A percentile compares a stretch with the other conserved stretches of the same genome.
phyloP scores from a whole-genome alignment of 805 yeast species.

The Barnettozyma populi region DNA sequence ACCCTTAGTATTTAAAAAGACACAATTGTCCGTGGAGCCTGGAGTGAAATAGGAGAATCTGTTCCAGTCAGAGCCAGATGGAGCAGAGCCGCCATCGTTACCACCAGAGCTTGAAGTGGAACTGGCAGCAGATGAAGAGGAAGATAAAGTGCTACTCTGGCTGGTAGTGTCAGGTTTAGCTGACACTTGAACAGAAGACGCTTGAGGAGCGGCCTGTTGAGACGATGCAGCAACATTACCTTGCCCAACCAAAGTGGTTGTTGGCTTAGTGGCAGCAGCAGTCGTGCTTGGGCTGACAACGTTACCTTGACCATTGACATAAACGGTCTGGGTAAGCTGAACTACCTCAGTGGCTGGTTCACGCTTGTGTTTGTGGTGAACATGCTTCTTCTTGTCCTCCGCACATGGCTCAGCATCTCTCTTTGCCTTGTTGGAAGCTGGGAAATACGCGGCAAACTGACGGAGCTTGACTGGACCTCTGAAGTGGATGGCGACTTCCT shows the following conservation, averaged over 20 bases:
- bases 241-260: not conserved
- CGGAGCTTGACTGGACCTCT: constrained; percentile 80
- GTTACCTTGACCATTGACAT: constrained; percentile 54
- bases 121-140: constrained; percentile 27
- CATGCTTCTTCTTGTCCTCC: constrained; percentile 26
- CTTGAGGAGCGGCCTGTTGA: constrained; percentile 23
- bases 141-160: not conserved
- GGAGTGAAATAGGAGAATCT: constrained; percentile 73
- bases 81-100: not conserved
- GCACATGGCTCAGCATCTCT: constrained; percentile 35
- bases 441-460: constrained; percentile 89
- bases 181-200: constrained; percentile 20
- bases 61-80: constrained; percentile 53
- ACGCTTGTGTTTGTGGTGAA: constrained; percentile 51
- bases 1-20: constrained; percentile 85
- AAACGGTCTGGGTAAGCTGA: constrained; percentile 75
- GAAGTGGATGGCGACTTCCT: constrained; percentile 83
- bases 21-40: constrained; percentile 64
- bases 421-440: constrained; percentile 40
- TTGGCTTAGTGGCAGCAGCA: not conserved
- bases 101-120: constrained; percentile 30
- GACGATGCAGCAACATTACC: constrained; percentile 2
- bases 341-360: constrained; percentile 57
- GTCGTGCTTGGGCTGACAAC: constrained; percentile 17
- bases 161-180: constrained; percentile 26